Evolutionary conservation across 1,139 yeast species (phyloP).

Genomic region (Hanseniaspora sp.): DNA sequence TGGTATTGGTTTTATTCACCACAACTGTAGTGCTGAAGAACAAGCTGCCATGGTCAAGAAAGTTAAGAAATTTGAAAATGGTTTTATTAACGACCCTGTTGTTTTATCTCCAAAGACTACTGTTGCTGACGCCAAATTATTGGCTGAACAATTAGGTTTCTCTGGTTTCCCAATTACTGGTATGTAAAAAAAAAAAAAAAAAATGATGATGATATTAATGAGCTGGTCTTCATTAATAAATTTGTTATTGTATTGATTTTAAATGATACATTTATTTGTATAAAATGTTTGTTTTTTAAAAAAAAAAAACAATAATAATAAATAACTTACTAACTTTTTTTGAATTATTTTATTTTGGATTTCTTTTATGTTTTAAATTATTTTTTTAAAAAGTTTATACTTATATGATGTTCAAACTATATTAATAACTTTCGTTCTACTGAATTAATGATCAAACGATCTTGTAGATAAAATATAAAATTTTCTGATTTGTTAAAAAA

Average conservation of each 20-base stretch:
- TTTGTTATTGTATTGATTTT: neutral
- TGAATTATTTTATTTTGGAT: too few species aligned
- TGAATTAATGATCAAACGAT: slow-evolving; percentile 87
- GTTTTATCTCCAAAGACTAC: slow-evolving; percentile 67
- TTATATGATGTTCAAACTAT: slow-evolving; percentile 49
- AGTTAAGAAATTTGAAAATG: slow-evolving; percentile 95
- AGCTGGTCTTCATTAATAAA: neutral
- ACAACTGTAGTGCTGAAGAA: slow-evolving; percentile 90
- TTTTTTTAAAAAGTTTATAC: slow-evolving; percentile 17
- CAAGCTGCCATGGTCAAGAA: slow-evolving; percentile 97
- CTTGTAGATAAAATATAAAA: slow-evolving; percentile 63
- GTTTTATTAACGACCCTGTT: slow-evolving; percentile 90
- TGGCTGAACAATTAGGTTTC: slow-evolving; percentile 71
- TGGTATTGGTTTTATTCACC: slow-evolving; percentile 98
- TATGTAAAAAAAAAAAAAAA: slow-evolving; percentile 42
- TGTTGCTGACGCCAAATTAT: slow-evolving; percentile 66
- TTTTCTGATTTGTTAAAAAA: slow-evolving; percentile 7
- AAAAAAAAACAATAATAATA: too few species aligned
- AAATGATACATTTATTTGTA: neutral
- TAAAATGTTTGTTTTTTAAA: too few species aligned
- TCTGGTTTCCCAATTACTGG: slow-evolving; percentile 99
- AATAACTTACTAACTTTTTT: too few species aligned
- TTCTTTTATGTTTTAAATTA: neutral
- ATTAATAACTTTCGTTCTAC: slow-evolving; percentile 98
- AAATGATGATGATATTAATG: neutral